Evolutionary conservation across 805 yeast genomes (phyloP).

Genomic region (Priceomyces castillae): DNA sequence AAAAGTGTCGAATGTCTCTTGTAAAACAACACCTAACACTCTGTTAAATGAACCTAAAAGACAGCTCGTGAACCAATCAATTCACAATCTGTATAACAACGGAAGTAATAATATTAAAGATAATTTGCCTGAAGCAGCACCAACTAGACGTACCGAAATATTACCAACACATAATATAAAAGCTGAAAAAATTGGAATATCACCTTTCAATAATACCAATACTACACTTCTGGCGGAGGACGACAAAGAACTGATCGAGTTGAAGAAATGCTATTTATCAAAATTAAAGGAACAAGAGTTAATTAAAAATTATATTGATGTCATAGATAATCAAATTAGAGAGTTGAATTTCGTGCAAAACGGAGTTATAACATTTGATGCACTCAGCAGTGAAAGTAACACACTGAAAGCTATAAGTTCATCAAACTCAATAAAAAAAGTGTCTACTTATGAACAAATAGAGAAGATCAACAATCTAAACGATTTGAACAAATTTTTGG

Average conservation of each 20-base stretch:
- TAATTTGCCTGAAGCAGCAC: neutral
- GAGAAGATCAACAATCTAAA: slow-evolving; percentile 39
- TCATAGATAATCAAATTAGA: slow-evolving; percentile 41
- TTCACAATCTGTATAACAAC: slow-evolving; percentile 5
- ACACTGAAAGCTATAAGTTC: slow-evolving; percentile 2
- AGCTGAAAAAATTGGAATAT: neutral
- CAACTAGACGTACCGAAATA: neutral
- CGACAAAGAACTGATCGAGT: slow-evolving; percentile 17
- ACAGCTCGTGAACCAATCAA: slow-evolving; percentile 8
- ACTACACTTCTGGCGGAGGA: neutral
- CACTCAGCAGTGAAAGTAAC: slow-evolving; percentile 23
- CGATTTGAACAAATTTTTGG: slow-evolving; percentile 39
- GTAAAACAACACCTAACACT: neutral
- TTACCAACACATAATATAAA: neutral
- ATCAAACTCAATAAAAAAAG: slow-evolving; percentile 1
- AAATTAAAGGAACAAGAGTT: slow-evolving; percentile 43
- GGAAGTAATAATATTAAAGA: neutral
- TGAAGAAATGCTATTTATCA: slow-evolving; percentile 33
- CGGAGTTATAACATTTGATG: slow-evolving; percentile 44
- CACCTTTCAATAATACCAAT: neutral
- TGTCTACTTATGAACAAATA: slow-evolving; percentile 27
- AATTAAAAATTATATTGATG: slow-evolving; percentile 41
- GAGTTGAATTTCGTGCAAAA: slow-evolving; percentile 42
- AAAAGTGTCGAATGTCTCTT: slow-evolving; percentile 7
- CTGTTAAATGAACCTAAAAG: slow-evolving; percentile 1